Evolutionary conservation across 2,329 filamentous ascomycete genomes (phyloP), one percentile per base, ranked within the genome.

Genomic region (Monilinia vaccinii-corymbosi): DNA sequence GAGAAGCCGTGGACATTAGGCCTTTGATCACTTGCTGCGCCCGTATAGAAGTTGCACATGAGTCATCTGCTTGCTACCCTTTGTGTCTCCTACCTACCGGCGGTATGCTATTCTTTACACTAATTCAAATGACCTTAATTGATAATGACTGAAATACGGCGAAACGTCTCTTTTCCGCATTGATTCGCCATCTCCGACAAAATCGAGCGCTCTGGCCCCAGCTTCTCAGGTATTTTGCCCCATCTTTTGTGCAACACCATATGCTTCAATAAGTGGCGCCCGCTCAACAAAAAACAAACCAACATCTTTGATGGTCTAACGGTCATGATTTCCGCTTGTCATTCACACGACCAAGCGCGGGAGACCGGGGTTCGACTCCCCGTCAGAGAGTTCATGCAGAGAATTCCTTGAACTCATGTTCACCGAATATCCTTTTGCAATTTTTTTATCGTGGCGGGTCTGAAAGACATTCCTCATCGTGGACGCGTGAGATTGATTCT

Each of bases 301-400:
- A 31, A n/a, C 36, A n/a, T 59, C 57, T 59, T 55, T 59, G 66
- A 71, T 71, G 69, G 69, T 71, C 69, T 71, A 71, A 70, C 67
- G 69, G 70, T 71, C 64, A 71, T 71, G 69, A 71, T 71, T 71
- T 71, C 70, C 68, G 70, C 70, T 71, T 71, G 69, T 71, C 70
- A 71, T 61, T 32, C 38, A 44, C 21, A 13, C 18, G 51, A 4
- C 13, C 32, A 44, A 46, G 63, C 65, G 63, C 65, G 65, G 65
- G 65, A 66, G 65, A 66, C 63, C 65, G 65, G 65, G 65, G 65
- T 67, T 66, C 63, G 63, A 67, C 61, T 66, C 65, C 64, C 65
- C 64, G 65, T 66, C 64, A 65, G 63, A 65, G 64, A 66, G 63
- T 32, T 21, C 18, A 6, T 11, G 0, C 16, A 32, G 16, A 32